Base-by-base conservation (phyloP, 345 rosid genomes). In the Cardamine resedifolia region DNA sequence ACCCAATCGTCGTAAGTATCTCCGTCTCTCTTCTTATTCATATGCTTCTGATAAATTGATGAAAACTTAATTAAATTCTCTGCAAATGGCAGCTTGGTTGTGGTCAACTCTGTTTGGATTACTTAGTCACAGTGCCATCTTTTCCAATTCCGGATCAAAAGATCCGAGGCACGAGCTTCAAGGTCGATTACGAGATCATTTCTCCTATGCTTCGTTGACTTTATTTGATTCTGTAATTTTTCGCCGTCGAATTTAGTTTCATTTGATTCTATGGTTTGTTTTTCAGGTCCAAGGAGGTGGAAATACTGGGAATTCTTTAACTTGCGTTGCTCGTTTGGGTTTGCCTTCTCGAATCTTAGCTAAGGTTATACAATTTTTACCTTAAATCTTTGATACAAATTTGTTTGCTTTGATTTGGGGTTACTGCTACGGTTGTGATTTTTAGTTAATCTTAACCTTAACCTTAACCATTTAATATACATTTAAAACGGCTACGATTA, bases 141-240 rank as follows among this genome's bases (percentile, higher is more conserved):
- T 93, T 78, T 67, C 96, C 97, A 38, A 79, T 85, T 19, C 97
- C 96, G 2, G 92, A 90, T 48, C 92, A 93, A 66, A 93, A 90
- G 80, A 89, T 90, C 77, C 76, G 90, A 74, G 49, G 85, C 81
- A 89, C 90, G 4, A 87, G 89, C 77, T 83, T 76, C 51, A 83
- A 85, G 90, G 96, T 85, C 48, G 0, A 36, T 16, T 0, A 34
- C 4, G 0, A 12, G 9, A 57, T 57, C 15, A 18, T 10, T 57
- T 33, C 1, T 34, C 14, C 4, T 48, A 18, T 5, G 4, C 30
- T 57, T 34, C 56, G 49, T 77, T 65, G 72, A 77, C 67, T 72
- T 61, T 52, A 12, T 49, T 10, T 31, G 6, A 38, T 51, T 53
- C 11, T 18, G 1, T 7, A 23, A 9, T 5, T 53, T 28, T 3